phyloP scores from a whole-genome alignment of 2,329 filamentous ascomycete genomes.

The Sporothrix sp. region DNA sequence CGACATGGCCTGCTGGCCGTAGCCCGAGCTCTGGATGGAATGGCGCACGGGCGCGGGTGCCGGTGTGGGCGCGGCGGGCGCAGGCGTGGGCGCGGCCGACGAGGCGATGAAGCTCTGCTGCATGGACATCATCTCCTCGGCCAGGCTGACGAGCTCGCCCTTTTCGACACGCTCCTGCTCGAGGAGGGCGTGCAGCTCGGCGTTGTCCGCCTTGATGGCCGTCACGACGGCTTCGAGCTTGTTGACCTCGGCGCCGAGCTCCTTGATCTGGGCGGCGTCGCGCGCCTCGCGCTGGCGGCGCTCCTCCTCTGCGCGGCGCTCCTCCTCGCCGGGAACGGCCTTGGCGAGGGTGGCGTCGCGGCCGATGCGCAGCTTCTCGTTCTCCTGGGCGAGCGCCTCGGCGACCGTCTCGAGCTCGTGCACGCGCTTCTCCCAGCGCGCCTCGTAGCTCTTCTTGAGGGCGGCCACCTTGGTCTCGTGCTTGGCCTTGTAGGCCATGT shows the following conservation, averaged over 20 bases:
- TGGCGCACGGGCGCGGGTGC: neutral
- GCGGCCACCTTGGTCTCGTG: slow-evolving; percentile 93
- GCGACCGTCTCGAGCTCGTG: slow-evolving; percentile 66
- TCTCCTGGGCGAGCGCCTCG: slow-evolving; percentile 59
- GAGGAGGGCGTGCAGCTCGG: slow-evolving; percentile 53
- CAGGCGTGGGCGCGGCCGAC: slow-evolving; percentile 7
- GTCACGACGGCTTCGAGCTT: slow-evolving; percentile 64
- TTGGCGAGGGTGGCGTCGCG: slow-evolving; percentile 57
- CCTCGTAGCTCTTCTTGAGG: slow-evolving; percentile 75
- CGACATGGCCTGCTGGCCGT: slow-evolving; percentile 2
- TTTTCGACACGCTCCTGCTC: slow-evolving; percentile 73
- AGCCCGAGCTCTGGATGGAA: neutral
- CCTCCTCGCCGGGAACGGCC: slow-evolving; percentile 34
- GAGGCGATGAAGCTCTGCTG: slow-evolving; percentile 33
- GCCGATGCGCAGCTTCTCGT: slow-evolving; percentile 59
- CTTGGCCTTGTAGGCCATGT: slow-evolving; percentile 90
- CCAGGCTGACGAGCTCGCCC: slow-evolving; percentile 69
- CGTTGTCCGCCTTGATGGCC: slow-evolving; percentile 61
- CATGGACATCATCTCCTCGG: slow-evolving; percentile 75
- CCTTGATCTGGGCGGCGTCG: slow-evolving; percentile 56
- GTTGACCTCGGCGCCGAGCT: slow-evolving; percentile 63
- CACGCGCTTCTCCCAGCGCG: slow-evolving; percentile 80
- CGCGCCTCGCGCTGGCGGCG: slow-evolving; percentile 49
- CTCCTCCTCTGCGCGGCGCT: slow-evolving; percentile 38
- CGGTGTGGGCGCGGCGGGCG: neutral